Percentiles rank a stretch among this genome's conserved stretches.
phyloP scores from a whole-genome alignment of 805 yeast genomes.

The Monosporozyma servazzii region DNA sequence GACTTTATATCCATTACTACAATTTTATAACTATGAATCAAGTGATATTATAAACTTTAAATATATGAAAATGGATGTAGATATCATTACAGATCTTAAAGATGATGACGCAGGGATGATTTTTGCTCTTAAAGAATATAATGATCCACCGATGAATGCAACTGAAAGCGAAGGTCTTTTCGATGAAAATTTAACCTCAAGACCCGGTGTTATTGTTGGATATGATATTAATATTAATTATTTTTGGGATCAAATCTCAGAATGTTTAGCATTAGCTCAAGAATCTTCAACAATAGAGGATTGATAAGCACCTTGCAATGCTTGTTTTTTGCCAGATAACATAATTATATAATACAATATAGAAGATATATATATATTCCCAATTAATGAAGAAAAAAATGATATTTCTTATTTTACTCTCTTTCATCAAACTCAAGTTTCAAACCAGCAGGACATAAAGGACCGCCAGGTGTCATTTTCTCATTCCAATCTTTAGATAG shows the following conservation, averaged over 20 bases:
- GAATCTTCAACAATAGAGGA: conserved; percentile 18
- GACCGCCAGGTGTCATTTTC: conserved; percentile 49
- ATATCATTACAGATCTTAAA: conserved; percentile 29
- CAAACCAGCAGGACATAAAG: conserved; percentile 40
- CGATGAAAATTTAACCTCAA: background rate
- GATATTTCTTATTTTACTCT: background rate
- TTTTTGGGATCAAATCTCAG: conserved; percentile 40
- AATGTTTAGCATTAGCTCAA: conserved; percentile 33
- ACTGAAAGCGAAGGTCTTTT: background rate
- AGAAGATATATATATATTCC: background rate
- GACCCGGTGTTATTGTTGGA: conserved; percentile 34
- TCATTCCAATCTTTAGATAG: conserved; percentile 40
- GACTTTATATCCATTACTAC: conserved; percentile 52
- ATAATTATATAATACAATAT: background rate
- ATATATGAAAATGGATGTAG: conserved; percentile 21
- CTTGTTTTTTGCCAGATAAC: background rate
- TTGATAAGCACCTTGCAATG: background rate
- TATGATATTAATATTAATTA: conserved; percentile 31
- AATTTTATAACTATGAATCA: conserved; percentile 30
- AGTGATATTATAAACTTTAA: conserved; percentile 12
- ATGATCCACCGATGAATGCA: conserved; percentile 9
- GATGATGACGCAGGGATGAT: conserved; percentile 51
- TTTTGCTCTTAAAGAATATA: conserved; percentile 30
- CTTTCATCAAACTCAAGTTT: conserved; percentile 18
- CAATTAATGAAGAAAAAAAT: background rate